Evolutionary conservation across 352 stramenopile species (phyloP), one percentile per base, ranked within the genome.

Genomic region (Phytophthora citricola): DNA sequence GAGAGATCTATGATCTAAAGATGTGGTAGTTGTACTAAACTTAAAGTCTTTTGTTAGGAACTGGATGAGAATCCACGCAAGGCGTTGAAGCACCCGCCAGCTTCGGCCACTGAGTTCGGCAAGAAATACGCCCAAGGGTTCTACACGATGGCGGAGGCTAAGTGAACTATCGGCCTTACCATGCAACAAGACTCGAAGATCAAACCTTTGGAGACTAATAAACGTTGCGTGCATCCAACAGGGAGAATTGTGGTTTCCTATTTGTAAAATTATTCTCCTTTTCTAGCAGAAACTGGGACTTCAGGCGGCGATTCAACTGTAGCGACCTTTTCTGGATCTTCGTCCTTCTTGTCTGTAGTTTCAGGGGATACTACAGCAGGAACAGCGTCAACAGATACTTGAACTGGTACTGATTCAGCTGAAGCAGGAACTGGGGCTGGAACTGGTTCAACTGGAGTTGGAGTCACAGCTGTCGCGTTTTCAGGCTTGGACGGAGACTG

Each of bases 41-140:
- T 29, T 34, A 36, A 36, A 36, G 15, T 51, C 31, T 27, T 22
- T 24, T 40, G 11, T 11, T 27, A 90, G 74, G 83, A 92, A 41
- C 76, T 94, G 12, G 76, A 92, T 39, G 86, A 94, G 61, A 92
- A 79, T 27, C 86, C 86, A 11, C 81, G 82, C 34, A 94, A 94
- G 61, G 86, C 81, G 40, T 69, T 94, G 34, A 94, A 94, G 62
- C 68, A 94, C 55, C 82, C 82, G 15, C 86, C 86, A 14, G 55
- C 63, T 3, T 83, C 75, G 12, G 80, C 84, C 7, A 63, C 75
- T 10, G 86, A 92, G 39, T 94, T 94, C 58, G 84, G 86, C 26
- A 91, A 83, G 53, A 88, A 86, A 62, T 94, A 94, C 41, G 86
- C 86, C 1, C 86, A 94, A 49, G 86, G 84, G 10, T 94, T 92